These are phyloP conservation scores for Phytophthora lateralis DNA, from an alignment of 352 stramenopile genomes.

Conservation along the genomic window DNA sequence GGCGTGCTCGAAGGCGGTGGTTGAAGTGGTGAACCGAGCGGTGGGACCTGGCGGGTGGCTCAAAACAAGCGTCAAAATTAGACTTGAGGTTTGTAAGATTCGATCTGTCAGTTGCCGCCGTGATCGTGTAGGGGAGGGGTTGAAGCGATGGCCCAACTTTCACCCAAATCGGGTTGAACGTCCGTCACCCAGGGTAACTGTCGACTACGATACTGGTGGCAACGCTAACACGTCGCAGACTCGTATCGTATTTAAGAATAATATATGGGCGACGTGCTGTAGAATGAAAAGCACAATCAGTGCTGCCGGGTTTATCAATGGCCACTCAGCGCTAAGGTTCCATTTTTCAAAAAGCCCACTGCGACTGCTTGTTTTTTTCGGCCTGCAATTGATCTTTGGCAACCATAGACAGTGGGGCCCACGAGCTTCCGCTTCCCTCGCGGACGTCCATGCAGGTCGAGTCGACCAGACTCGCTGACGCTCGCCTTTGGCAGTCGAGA, in stretches of 20 bases:
- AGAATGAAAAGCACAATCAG: background rate
- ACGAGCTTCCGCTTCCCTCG: background rate
- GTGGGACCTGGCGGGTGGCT: constrained; percentile 19
- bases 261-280: background rate
- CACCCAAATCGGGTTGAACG: background rate
- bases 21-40: constrained; percentile 29
- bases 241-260: background rate
- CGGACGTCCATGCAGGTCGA: background rate
- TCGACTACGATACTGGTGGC: background rate
- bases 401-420: constrained; percentile 20
- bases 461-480: constrained; percentile 8
- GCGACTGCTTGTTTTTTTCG: constrained; percentile 14
- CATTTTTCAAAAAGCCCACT: constrained; percentile 17
- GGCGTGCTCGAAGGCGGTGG: constrained; percentile 18
- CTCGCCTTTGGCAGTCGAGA: constrained; percentile 4
- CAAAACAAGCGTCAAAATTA: no score
- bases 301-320: background rate
- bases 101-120: constrained; percentile 12
- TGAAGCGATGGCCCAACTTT: constrained; percentile 26
- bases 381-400: constrained; percentile 18
- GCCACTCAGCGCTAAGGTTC: constrained; percentile 1
- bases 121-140: constrained; percentile 42
- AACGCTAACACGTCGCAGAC: no score
- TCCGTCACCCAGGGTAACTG: background rate
- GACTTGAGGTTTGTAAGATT: constrained; percentile 29